Evolutionary conservation across 495 filamentous ascomycete species (phyloP).

Genomic region (Evansstolkia leycettana): DNA sequence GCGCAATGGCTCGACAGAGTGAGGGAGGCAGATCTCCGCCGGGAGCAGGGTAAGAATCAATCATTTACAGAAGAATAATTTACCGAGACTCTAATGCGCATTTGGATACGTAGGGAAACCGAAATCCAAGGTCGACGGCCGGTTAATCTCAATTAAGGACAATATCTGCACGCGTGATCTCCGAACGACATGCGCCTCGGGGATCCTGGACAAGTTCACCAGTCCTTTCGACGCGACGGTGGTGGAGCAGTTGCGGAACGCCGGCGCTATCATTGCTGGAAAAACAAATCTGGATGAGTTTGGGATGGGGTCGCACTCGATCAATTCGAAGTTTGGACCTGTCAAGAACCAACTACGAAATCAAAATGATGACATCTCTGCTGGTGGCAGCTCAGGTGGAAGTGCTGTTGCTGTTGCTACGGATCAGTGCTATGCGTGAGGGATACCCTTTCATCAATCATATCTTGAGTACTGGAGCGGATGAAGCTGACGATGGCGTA

Average conservation of each 20-base stretch:
- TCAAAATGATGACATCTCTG: slow-evolving; percentile 38
- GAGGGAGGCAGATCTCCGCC: slow-evolving; percentile 27
- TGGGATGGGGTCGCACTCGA: slow-evolving; percentile 92
- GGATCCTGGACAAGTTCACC: slow-evolving; percentile 52
- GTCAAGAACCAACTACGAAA: slow-evolving; percentile 36
- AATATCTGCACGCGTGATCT: slow-evolving; percentile 66
- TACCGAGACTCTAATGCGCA: not conserved
- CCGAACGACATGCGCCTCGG: slow-evolving; percentile 72
- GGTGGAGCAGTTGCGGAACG: slow-evolving; percentile 47
- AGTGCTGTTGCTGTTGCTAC: slow-evolving; percentile 77
- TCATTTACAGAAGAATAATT: not conserved
- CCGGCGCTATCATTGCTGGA: slow-evolving; percentile 54
- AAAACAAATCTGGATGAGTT: slow-evolving; percentile 97
- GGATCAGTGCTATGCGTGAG: slow-evolving; percentile 53
- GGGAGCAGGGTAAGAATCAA: slow-evolving; percentile 18
- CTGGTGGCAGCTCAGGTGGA: slow-evolving; percentile 88
- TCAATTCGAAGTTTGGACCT: slow-evolving; percentile 57
- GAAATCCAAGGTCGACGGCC: slow-evolving; percentile 33
- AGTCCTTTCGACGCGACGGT: slow-evolving; percentile 83
- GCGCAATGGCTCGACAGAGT: slow-evolving; percentile 22
- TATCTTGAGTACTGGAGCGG: not conserved
- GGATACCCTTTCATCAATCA: not conserved
- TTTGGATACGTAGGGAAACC: slow-evolving; percentile 11
- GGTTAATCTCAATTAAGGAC: slow-evolving; percentile 72
- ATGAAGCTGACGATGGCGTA: slow-evolving; percentile 9